Percentiles rank a stretch among this genome's conserved stretches.
phyloP scores from a whole-genome alignment of 2,329 filamentous ascomycete genomes.

The Magnaporthiopsis poae region DNA sequence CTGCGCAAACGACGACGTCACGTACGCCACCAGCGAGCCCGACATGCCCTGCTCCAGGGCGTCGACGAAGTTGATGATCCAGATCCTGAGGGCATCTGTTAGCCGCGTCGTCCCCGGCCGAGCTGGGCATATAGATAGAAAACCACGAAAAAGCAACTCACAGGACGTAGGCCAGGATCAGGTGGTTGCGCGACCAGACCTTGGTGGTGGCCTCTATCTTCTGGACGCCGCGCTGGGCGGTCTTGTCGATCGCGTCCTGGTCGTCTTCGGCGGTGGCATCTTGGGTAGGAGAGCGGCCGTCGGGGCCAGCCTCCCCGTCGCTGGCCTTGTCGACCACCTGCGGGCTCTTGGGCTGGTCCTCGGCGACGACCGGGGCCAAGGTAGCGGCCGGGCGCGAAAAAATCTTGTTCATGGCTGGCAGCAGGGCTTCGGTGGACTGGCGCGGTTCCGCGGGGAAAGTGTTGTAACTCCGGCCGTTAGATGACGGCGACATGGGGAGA shows the following conservation, averaged over 20 bases:
- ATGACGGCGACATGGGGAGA: not conserved
- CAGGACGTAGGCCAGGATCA: constrained; percentile 34
- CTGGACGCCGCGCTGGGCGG: constrained; percentile 35
- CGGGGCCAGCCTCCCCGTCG: not conserved
- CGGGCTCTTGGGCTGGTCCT: not conserved
- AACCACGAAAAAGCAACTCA: constrained; percentile 20
- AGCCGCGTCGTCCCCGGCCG: too few species aligned
- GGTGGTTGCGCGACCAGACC: constrained; percentile 30
- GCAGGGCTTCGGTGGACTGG: not conserved
- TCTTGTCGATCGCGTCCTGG: constrained; percentile 23
- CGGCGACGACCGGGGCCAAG: not conserved
- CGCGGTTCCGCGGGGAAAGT: not conserved
- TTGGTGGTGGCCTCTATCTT: constrained; percentile 39
- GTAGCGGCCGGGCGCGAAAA: not conserved
- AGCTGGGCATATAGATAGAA: too few species aligned
- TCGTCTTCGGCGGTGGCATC: constrained; percentile 14
- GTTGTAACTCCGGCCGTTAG: not conserved
- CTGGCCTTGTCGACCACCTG: not conserved
- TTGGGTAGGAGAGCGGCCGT: not conserved
- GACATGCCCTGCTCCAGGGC: constrained; percentile 29
- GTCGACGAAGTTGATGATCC: constrained; percentile 17
- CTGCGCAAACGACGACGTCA: constrained; percentile 11
- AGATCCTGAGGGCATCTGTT: constrained; percentile 7
- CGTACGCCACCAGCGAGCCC: constrained; percentile 24
- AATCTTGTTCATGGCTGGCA: not conserved